Conservation (phyloP, 2,329 filamentous ascomycete species). For the Fusarium secorum region DNA sequence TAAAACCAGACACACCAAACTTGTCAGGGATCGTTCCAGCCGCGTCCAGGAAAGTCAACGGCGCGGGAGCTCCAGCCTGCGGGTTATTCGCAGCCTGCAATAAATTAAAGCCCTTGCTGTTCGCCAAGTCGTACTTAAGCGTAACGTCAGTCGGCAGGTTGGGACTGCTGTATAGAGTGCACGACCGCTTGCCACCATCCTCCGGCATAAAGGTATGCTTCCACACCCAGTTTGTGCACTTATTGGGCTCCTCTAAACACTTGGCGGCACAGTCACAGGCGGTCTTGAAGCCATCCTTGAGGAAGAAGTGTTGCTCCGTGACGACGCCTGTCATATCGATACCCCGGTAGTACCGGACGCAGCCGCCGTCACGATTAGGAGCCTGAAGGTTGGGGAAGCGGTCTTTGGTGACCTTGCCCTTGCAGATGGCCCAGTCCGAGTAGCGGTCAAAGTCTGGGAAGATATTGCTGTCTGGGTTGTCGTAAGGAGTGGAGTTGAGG, state of each 20-base stretch:
- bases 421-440: not conserved
- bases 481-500: too few relatives aligned
- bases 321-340: not conserved
- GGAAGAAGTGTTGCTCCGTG: not conserved
- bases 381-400: not conserved
- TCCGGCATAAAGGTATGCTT: too few relatives aligned
- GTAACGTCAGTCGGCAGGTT: not conserved
- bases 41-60: not conserved
- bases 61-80: not conserved
- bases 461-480: not conserved
- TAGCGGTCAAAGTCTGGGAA: not conserved
- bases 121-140: not conserved
- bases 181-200: too few relatives aligned
- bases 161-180: too few relatives aligned
- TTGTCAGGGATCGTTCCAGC: not conserved
- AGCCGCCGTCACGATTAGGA: not conserved
- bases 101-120: not conserved
- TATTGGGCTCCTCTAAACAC: too few relatives aligned
- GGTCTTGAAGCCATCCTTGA: too few relatives aligned
- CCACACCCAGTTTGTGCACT: too few relatives aligned
- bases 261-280: too few relatives aligned
- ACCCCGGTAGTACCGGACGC: not conserved
- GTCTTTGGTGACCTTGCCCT: not conserved
- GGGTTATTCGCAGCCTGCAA: not conserved
- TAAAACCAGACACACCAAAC: not conserved